Percentiles rank a stretch among this genome's conserved stretches.
Evolutionary conservation across 305 asterid genomes (phyloP).

Genomic region (Fraxinus floribunda): DNA sequence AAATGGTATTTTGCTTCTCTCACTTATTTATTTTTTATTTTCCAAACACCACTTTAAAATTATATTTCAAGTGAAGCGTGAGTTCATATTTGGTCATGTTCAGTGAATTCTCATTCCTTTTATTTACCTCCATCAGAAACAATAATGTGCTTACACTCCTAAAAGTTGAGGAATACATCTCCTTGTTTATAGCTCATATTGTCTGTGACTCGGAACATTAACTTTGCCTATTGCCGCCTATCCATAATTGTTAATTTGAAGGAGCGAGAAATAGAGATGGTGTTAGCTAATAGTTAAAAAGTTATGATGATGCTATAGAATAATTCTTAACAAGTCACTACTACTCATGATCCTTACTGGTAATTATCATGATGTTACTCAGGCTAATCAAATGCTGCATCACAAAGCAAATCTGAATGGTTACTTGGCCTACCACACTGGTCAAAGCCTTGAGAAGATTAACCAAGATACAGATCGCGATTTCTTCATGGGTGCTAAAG

Average conservation of each 20-base stretch:
- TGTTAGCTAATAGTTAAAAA: neutral
- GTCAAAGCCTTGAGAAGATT: slow-evolving; percentile 88
- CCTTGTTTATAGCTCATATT: neutral
- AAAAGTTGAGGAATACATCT: neutral
- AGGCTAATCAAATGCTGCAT: slow-evolving; percentile 95
- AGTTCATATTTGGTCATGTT: neutral
- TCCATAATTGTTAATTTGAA: neutral
- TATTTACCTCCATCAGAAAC: neutral
- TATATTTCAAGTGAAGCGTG: neutral
- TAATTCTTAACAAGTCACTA: neutral
- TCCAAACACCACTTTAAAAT: neutral
- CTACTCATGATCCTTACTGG: neutral
- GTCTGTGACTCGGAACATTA: neutral
- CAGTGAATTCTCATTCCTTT: neutral
- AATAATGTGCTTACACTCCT: neutral
- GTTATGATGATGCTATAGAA: neutral
- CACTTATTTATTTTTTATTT: neutral
- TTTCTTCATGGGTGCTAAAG: slow-evolving; percentile 93
- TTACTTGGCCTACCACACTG: slow-evolving; percentile 90
- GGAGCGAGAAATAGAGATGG: neutral
- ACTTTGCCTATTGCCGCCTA: neutral
- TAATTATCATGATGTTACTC: slow-evolving; percentile 17
- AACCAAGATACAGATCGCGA: slow-evolving; percentile 90
- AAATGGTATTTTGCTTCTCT: neutral
- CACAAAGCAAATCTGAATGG: slow-evolving; percentile 91